Evolutionary conservation across 306 rosid species (phyloP), one percentile per base, ranked within the genome.

Genomic region (Castanea sativa): DNA sequence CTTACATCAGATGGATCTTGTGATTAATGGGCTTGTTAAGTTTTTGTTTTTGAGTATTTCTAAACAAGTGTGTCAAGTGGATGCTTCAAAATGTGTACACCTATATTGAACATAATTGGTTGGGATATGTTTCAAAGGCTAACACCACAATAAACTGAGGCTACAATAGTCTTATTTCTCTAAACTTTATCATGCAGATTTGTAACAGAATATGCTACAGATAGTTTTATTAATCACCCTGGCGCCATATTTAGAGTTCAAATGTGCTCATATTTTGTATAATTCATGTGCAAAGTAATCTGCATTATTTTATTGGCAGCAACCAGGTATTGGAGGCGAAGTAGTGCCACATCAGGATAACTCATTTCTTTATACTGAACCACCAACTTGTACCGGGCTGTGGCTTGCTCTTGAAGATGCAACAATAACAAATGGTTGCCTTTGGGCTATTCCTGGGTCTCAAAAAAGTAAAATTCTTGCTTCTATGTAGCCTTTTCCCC

Each of bases 271-370:
- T 68, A 77, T 41, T 64, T 79, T 61, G 69, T 67, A 35, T 57
- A 32, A 53, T 63, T 76, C 74, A 27, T 58, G 52, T 59, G 55
- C 60, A 51, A 41, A 71, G 33, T 78, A 51, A 74, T 55, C 15
- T 73, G 5, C 53, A 57, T 55, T 57, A 69, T 53, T 52, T 79
- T 55, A 70, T 81, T 81, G 68, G 83, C 96, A 91, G 99, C 99
- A 95, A 95, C 98, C 98, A 6, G 98, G 97, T 18, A 95, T 95
- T 32, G 99, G 99, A 27, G 99, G 99, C 58, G 98, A 95, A 86
- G 98, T 95, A 35, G 98, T 95, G 78, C 99, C 99, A 32, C 99
- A 95, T 85, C 99, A 95, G 88, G 99, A 95, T 74, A 95, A 90
- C 80, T 92, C 99, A 0, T 95, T 92, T 85, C 89, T 95, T 76